Base-by-base conservation (phyloP, 2,329 filamentous ascomycete genomes). In the Parastagonospora nodorum region DNA sequence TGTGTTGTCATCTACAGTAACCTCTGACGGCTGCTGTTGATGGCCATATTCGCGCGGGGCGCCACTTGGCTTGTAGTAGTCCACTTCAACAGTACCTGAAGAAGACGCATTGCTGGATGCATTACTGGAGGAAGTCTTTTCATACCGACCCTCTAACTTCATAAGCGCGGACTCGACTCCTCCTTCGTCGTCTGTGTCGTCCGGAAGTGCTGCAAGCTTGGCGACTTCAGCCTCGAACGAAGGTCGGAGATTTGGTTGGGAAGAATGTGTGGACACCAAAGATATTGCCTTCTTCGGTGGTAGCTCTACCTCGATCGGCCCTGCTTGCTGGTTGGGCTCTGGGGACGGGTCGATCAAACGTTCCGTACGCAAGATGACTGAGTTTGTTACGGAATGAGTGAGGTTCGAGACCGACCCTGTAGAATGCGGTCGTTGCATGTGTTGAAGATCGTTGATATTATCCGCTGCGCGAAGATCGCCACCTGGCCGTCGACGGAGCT, bases 171-270 rank as follows among this genome's bases (percentile, higher is more conserved):
- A 92, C 68, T 97, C 94, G 24, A 97, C 87, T 10, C 93, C 93
- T 6, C 91, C 91, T 66, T 95, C 78, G 39, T 77, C 77, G 16
- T 76, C 90, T 39, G 88, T 87, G 53, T 95, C 90, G 66, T 97
- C 92, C 0, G 93, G 91, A 24, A 97, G 90, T 48, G 89, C 87
- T 2, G 92, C 90, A 46, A 99, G 84, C 62, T 90, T 90, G 51
- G 92, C 87, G 1, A 95, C 90, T 64, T 96, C 92, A 2, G 84
- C 88, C 72, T 97, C 91, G 61, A 97, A 97, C 0, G 92, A 97
- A 1, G 82, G 81, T 38, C 83, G 75, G 14, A 85, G 54, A 45
- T 78, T 76, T 2, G 82, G 79, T 53, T 83, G 80, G 2, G 82
- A 83, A 2, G 82, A 83, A 55, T 82, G 79, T 1, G 80, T 82